These are phyloP conservation scores for Bacidia gigantensis DNA, from an alignment of 495 filamentous ascomycete species.

Conservation along the genomic window DNA sequence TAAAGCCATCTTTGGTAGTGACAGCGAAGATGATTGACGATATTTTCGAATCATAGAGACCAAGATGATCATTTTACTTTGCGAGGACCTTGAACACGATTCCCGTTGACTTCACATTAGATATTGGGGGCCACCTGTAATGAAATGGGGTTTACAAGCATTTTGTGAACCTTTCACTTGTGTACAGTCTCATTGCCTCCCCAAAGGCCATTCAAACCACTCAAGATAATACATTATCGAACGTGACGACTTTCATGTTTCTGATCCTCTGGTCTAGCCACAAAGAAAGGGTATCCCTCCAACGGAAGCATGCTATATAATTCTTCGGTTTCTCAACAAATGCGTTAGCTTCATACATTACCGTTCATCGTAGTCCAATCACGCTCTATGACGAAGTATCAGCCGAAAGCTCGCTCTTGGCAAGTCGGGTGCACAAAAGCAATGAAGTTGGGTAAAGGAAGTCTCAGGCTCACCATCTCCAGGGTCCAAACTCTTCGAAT, in stretches of 20 bases:
- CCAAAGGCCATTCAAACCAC: neutral
- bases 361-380: conserved; percentile 63
- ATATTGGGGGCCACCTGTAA: no score
- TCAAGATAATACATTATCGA: neutral
- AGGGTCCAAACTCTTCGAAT: conserved; percentile 95
- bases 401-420: conserved; percentile 10
- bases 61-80: no score
- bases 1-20: conserved; percentile 84
- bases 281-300: neutral
- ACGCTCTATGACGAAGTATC: conserved; percentile 47
- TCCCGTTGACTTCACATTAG: no score
- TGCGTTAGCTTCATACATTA: neutral
- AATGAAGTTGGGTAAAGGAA: conserved; percentile 1
- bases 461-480: conserved; percentile 92
- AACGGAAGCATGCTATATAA: neutral
- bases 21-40: conserved; percentile 52
- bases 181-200: neutral
- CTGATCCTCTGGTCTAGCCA: neutral
- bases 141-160: no score
- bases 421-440: neutral
- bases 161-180: no score
- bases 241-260: neutral
- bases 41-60: neutral
- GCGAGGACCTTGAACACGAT: no score
- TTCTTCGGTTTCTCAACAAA: neutral